Conservation (phyloP, 768 basidiomycete species). For the Rhizopogon vinicolor region DNA sequence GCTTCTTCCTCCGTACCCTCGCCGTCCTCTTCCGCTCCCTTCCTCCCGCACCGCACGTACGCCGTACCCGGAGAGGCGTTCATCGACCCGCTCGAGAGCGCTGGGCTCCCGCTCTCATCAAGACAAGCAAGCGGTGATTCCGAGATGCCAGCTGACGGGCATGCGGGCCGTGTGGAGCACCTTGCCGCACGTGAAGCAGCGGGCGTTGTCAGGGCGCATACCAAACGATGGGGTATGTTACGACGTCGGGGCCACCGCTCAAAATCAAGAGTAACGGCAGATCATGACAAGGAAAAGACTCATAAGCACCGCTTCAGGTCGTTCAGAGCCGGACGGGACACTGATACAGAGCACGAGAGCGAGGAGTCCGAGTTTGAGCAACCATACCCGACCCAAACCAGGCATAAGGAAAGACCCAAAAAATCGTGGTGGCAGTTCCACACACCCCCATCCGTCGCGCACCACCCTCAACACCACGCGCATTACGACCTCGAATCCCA, state of each 20-base stretch:
- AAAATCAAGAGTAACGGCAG: conserved; percentile 8
- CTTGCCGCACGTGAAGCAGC: conserved; percentile 32
- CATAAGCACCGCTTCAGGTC: not conserved
- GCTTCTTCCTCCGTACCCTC: conserved; percentile 5
- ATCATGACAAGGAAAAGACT: not conserved
- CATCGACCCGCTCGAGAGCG: conserved; percentile 60
- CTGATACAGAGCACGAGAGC: conserved; percentile 9
- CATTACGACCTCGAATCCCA: conserved; percentile 6
- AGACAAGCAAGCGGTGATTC: conserved; percentile 7
- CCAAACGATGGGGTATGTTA: conserved; percentile 22
- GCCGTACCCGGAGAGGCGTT: conserved; percentile 48
- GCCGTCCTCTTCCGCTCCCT: conserved; percentile 12
- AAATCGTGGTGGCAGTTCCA: not conserved
- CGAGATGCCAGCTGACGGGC: conserved; percentile 3
- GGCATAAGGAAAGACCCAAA: not conserved
- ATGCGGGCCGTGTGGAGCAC: conserved; percentile 20
- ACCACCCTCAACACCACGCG: not conserved
- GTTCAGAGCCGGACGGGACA: not conserved
- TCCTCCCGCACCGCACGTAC: conserved; percentile 23
- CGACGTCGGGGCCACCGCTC: conserved; percentile 6
- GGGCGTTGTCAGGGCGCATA: conserved; percentile 42
- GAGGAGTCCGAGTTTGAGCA: not conserved
- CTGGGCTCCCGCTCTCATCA: conserved; percentile 47
- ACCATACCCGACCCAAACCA: not conserved
- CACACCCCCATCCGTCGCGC: not conserved